Evolutionary conservation across 2,329 filamentous ascomycete species (phyloP).

Genomic region (Pseudopithomyces maydicus): DNA sequence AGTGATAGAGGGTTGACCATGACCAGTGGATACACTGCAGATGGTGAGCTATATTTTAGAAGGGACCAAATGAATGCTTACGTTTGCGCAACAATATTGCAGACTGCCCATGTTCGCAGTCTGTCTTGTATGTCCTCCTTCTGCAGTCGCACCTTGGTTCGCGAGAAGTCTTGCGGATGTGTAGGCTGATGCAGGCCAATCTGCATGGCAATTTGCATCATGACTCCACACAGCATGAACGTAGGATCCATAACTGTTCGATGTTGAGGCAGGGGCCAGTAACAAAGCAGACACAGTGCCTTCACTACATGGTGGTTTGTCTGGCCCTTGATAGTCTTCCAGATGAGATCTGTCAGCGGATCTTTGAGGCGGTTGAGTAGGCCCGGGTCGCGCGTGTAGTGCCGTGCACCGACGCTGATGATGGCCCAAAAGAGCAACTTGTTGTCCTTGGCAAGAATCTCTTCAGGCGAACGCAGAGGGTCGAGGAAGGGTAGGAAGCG

Average conservation of each 20-base stretch:
- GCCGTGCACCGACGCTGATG: constrained; percentile 73
- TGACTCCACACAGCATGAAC: constrained; percentile 79
- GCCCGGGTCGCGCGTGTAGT: constrained; percentile 66
- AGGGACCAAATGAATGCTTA: constrained; percentile 34
- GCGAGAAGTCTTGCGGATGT: constrained; percentile 81
- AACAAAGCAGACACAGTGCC: constrained; percentile 77
- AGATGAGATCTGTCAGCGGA: constrained; percentile 72
- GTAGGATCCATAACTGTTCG: constrained; percentile 80
- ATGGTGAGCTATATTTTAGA: constrained; percentile 14
- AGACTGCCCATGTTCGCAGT: constrained; percentile 81
- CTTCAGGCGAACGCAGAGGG: constrained; percentile 65
- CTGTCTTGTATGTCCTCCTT: constrained; percentile 80
- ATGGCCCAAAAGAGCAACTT: constrained; percentile 87
- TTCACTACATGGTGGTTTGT: constrained; percentile 82
- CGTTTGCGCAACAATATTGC: constrained; percentile 81
- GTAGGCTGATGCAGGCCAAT: constrained; percentile 82
- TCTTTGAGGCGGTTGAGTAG: constrained; percentile 70
- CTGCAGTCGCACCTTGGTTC: constrained; percentile 74
- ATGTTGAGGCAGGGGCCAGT: constrained; percentile 83
- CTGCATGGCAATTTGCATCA: constrained; percentile 87
- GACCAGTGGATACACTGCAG: constrained; percentile 76
- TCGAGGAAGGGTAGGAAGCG: constrained; percentile 78
- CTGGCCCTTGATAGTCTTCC: constrained; percentile 78
- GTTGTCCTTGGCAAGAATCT: constrained; percentile 77
- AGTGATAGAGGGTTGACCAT: constrained; percentile 79